Percentiles rank a stretch among this genome's conserved stretches.
Evolutionary conservation across 805 yeast species (phyloP).

Genomic region (Zygotorulaspora florentina): DNA sequence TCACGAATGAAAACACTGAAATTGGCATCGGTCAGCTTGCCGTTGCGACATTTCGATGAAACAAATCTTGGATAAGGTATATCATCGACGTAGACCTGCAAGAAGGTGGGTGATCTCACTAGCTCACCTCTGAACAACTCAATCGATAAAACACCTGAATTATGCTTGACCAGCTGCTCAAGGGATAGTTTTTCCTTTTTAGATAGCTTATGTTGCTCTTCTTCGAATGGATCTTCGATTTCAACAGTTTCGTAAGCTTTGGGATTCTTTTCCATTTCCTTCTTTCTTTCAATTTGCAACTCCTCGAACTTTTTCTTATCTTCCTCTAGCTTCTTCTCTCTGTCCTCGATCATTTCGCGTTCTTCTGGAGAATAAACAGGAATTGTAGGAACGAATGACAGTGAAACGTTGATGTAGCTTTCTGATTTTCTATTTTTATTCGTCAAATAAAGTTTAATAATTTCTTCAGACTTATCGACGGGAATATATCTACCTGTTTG

Average conservation of each 20-base stretch:
- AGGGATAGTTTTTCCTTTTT: slow-evolving; percentile 46
- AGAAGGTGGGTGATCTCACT: slow-evolving; percentile 44
- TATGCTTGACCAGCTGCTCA: slow-evolving; percentile 45
- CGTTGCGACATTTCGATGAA: slow-evolving; percentile 46
- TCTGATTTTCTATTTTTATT: slow-evolving; percentile 40
- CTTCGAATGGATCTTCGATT: slow-evolving; percentile 41
- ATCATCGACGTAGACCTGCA: slow-evolving; percentile 66
- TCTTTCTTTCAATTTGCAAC: slow-evolving; percentile 47
- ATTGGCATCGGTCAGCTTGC: slow-evolving; percentile 42
- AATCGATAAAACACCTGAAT: slow-evolving; percentile 60
- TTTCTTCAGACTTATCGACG: slow-evolving; percentile 48
- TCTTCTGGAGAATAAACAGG: slow-evolving; percentile 62
- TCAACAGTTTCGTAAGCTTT: slow-evolving; percentile 61
- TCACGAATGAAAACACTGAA: slow-evolving; percentile 69
- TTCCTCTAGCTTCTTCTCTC: slow-evolving; percentile 38
- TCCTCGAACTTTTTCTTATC: slow-evolving; percentile 38
- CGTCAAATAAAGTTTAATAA: slow-evolving; percentile 35
- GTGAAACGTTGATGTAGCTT: slow-evolving; percentile 50
- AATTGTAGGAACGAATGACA: slow-evolving; percentile 61
- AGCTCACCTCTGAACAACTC: slow-evolving; percentile 50
- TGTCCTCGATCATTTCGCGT: slow-evolving; percentile 43
- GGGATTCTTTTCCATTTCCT: slow-evolving; percentile 53
- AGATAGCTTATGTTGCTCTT: slow-evolving; percentile 26
- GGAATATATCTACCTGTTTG: slow-evolving; percentile 44
- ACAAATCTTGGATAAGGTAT: slow-evolving; percentile 53